Conservation (phyloP, 208 protist genomes). For the Trypanosoma lewisi region DNA sequence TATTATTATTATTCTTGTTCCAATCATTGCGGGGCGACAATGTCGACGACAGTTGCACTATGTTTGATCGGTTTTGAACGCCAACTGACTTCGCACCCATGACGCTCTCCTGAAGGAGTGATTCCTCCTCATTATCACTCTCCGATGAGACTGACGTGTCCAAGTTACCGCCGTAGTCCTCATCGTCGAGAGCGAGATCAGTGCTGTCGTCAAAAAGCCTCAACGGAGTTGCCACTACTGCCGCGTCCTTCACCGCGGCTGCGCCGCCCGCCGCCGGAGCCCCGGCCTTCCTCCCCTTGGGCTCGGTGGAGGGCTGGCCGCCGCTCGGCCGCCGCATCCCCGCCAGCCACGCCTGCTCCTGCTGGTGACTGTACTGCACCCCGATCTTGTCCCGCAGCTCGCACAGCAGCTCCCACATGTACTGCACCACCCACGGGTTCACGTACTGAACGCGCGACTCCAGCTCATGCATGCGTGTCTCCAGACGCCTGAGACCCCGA, state of each 20-base stretch:
- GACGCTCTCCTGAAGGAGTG: not conserved
- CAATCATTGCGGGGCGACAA: too few species aligned
- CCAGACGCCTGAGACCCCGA: slow-evolving; percentile 21
- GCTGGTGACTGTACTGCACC: slow-evolving; percentile 4
- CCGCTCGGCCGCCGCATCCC: not conserved
- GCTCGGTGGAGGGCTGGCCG: slow-evolving; percentile 5
- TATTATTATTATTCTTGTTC: too few species aligned
- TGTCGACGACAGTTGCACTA: not conserved
- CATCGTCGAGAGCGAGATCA: not conserved
- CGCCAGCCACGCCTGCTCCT: slow-evolving; percentile 12
- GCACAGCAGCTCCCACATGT: slow-evolving; percentile 34
- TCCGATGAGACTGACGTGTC: slow-evolving; percentile 26
- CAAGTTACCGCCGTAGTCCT: not conserved
- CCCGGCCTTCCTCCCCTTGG: not conserved
- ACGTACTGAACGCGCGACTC: slow-evolving; percentile 34
- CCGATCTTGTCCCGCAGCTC: slow-evolving; percentile 21
- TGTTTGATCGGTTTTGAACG: not conserved
- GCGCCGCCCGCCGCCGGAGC: not conserved
- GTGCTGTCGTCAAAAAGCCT: slow-evolving; percentile 13
- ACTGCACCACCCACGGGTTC: slow-evolving; percentile 33
- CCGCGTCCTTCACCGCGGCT: not conserved
- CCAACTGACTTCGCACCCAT: not conserved
- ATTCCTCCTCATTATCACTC: slow-evolving; percentile 6
- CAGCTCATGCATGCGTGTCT: slow-evolving; percentile 33
- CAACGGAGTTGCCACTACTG: not conserved